Conservation (phyloP, 108 stramenopile genomes). For the Skeletonema costatum region DNA sequence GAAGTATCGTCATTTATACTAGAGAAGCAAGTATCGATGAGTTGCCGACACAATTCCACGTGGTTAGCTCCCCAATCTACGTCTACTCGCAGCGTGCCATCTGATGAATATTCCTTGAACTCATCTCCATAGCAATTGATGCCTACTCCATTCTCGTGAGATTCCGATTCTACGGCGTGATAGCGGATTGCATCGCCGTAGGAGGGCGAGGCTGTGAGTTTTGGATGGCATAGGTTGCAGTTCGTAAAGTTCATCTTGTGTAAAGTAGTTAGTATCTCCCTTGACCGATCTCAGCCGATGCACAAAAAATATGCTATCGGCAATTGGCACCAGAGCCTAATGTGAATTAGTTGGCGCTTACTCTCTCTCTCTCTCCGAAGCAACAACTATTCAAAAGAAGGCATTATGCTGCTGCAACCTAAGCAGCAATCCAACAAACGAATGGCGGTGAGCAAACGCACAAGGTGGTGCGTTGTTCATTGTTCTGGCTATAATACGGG, state of each 20-base stretch:
- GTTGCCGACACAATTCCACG: not conserved
- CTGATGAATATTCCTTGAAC: not conserved
- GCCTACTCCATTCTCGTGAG: not conserved
- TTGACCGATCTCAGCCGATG: no score
- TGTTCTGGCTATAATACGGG: no score
- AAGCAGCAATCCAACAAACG: not conserved
- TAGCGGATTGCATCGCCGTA: slow-evolving; percentile 30
- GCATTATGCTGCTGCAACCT: no score
- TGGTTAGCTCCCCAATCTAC: slow-evolving; percentile 8
- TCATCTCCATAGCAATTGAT: not conserved
- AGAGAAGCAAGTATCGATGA: not conserved
- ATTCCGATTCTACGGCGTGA: slow-evolving; percentile 26
- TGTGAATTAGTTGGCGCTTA: not conserved
- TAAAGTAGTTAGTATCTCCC: no score
- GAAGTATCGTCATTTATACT: not conserved
- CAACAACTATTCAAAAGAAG: no score
- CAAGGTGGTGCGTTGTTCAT: not conserved
- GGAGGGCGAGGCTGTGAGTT: slow-evolving; percentile 14
- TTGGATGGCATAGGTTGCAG: slow-evolving; percentile 30
- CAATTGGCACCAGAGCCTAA: no score
- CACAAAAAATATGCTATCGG: no score
- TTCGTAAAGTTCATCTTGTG: slow-evolving; percentile 18
- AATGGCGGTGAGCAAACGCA: no score
- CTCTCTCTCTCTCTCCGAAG: no score
- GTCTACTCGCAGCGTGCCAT: not conserved